Evolutionary conservation across 805 yeast genomes (phyloP), one percentile per base, ranked within the genome.

Genomic region (Kluyveromyces lactis): DNA sequence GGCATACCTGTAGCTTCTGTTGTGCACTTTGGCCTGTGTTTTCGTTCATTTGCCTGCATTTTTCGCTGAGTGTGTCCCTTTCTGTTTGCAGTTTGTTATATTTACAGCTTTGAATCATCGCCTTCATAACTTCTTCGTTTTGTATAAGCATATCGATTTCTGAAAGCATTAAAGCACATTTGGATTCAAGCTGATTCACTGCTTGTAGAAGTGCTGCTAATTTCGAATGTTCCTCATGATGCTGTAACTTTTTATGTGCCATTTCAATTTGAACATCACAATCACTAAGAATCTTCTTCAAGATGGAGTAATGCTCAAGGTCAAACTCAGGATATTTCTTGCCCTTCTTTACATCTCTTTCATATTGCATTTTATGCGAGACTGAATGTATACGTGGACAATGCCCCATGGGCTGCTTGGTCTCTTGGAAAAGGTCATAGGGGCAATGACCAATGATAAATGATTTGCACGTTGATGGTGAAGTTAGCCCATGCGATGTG

Each of bases 1-100:
- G 83, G 61, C 97, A 89, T 1, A 86, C 95, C 58, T 87, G 96
- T 33, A 89, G 67, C 57, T 86, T 85, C 52, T 89, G 97, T 53
- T 84, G 95, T 1, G 92, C 86, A 10, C 87, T 74, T 49, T 85
- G 90, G 2, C 94, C 92, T 6, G 81, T 69, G 52, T 76, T 79
- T 42, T 85, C 95, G 11, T 79, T 72, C 5, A 82, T 61, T 18
- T 66, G 69, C 31, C 81, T 63, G 3, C 82, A 78, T 36, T 70
- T 72, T 38, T 72, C 74, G 1, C 80, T 75, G 13, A 77, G 62
- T 15, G 56, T 55, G 21, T 69, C 74, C 48, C 87, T 64, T 46
- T 74, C 71, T 28, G 63, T 64, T 31, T 62, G 69, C 42, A 69
- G 58, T 29, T 63, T 68, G 26, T 71, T 67, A 33, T 77, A 56